Percentiles rank a stretch among this genome's conserved stretches.
Conservation (phyloP, 75 land plant genomes). For the Chamaecyparis obtusa region DNA sequence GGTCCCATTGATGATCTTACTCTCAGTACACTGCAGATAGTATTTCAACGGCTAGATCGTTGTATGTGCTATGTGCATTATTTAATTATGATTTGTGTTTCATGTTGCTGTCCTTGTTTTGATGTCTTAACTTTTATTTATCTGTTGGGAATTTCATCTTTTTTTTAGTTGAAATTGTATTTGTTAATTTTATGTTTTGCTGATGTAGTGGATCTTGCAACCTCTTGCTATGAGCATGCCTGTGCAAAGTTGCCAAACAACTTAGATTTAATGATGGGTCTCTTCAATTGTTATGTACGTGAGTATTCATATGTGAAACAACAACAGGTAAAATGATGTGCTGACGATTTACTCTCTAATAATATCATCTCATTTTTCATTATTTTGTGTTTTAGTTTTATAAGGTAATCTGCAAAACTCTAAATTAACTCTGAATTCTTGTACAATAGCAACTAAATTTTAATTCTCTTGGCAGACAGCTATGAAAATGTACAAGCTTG, state of each 20-base stretch:
- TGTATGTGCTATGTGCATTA: constrained; percentile 49
- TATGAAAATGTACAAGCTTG: constrained; percentile 90
- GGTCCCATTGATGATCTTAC: constrained; percentile 80
- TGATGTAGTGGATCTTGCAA: constrained; percentile 76
- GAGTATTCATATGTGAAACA: constrained; percentile 92
- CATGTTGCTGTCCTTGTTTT: constrained; percentile 9
- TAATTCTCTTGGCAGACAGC: constrained; percentile 65
- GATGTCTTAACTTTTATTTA: constrained; percentile 4
- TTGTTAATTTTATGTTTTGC: not conserved
- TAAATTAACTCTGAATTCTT: not conserved
- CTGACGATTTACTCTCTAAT: not conserved
- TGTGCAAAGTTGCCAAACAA: constrained; percentile 75
- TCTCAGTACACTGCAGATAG: constrained; percentile 89
- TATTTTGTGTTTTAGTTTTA: not conserved
- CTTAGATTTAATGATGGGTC: constrained; percentile 81
- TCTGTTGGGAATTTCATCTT: not conserved
- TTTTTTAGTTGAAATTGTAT: constrained; percentile 7
- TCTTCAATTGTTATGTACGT: constrained; percentile 92
- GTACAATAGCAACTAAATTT: not conserved
- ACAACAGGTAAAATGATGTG: constrained; percentile 72
- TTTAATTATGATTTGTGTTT: not conserved
- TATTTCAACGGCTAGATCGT: constrained; percentile 83
- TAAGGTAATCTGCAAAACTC: not conserved
- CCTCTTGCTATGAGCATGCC: constrained; percentile 87
- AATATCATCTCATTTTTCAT: not conserved